Conservation (phyloP, 2,329 filamentous ascomycete genomes). For the Ilyonectria mors-panacis region DNA sequence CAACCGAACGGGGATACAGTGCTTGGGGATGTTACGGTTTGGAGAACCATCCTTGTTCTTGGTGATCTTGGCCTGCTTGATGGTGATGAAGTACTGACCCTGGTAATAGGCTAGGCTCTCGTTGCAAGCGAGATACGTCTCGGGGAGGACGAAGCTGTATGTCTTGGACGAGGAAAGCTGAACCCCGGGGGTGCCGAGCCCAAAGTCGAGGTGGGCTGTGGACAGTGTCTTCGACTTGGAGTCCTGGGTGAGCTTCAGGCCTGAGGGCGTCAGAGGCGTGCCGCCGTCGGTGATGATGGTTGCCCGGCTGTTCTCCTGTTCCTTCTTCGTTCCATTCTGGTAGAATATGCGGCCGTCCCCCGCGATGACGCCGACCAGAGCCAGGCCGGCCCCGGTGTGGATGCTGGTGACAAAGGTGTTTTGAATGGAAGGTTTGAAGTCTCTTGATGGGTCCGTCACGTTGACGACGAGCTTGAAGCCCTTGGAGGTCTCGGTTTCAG, state of each 20-base stretch:
- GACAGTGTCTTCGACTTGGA: constrained; percentile 53
- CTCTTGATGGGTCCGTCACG: constrained; percentile 57
- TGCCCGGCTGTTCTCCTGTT: constrained; percentile 50
- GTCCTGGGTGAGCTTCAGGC: constrained; percentile 50
- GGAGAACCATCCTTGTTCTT: constrained; percentile 39
- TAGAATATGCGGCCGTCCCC: constrained; percentile 59
- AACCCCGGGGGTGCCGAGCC: constrained; percentile 54
- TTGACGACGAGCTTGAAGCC: constrained; percentile 62
- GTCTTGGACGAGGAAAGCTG: constrained; percentile 47
- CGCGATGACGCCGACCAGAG: constrained; percentile 55
- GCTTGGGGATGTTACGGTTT: constrained; percentile 46
- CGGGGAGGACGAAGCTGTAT: constrained; percentile 51
- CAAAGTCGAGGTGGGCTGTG: constrained; percentile 50
- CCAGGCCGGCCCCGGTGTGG: constrained; percentile 60
- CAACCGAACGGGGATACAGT: constrained; percentile 60
- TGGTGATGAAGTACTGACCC: constrained; percentile 53
- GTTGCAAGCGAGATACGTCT: constrained; percentile 60
- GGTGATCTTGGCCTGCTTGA: constrained; percentile 55
- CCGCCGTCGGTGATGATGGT: constrained; percentile 60
- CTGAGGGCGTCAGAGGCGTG: constrained; percentile 56
- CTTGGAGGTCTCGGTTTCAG: constrained; percentile 39
- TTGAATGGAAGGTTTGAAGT: constrained; percentile 60
- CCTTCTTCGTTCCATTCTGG: constrained; percentile 62
- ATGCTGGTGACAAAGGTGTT: constrained; percentile 57
- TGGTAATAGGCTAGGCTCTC: constrained; percentile 60